Conservation (phyloP, 1,139 yeast species). For the Yamadazyma friedrichii region DNA sequence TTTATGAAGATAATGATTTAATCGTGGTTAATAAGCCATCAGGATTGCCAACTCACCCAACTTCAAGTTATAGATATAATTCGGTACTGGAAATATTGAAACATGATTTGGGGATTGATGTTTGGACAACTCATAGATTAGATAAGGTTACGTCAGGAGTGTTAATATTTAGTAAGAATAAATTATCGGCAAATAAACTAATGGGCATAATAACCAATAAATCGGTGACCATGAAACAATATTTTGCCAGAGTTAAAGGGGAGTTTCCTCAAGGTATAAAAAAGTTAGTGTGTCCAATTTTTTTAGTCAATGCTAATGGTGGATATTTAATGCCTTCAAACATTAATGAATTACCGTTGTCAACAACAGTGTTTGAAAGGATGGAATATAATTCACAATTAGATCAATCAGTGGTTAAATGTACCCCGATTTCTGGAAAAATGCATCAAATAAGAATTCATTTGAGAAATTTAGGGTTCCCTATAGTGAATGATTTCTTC, state of each 20-base stretch:
- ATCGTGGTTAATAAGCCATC: constrained; percentile 71
- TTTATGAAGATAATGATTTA: constrained; percentile 47
- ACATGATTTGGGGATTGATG: constrained; percentile 30
- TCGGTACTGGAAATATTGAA: constrained; percentile 60
- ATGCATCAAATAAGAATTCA: constrained; percentile 82
- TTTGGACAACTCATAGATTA: constrained; percentile 65
- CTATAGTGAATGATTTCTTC: constrained; percentile 67
- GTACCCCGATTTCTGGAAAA: constrained; percentile 71
- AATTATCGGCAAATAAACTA: constrained; percentile 40
- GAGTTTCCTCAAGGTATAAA: constrained; percentile 42
- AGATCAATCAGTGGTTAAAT: constrained; percentile 57
- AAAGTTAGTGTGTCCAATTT: constrained; percentile 34
- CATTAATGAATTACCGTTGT: constrained; percentile 23
- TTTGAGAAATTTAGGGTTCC: constrained; percentile 60
- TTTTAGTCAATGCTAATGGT: constrained; percentile 34
- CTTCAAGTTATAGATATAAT: constrained; percentile 62
- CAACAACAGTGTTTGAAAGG: constrained; percentile 34
- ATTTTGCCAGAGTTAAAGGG: constrained; percentile 64
- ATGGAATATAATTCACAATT: constrained; percentile 21
- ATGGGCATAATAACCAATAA: constrained; percentile 32
- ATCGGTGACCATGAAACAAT: constrained; percentile 43
- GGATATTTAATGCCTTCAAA: constrained; percentile 37
- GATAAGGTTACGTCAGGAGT: constrained; percentile 79
- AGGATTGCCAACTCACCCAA: constrained; percentile 81
- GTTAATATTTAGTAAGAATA: constrained; percentile 54